Evolutionary conservation across 305 asterid genomes (phyloP).

Genomic region (Plantago coronopus): DNA sequence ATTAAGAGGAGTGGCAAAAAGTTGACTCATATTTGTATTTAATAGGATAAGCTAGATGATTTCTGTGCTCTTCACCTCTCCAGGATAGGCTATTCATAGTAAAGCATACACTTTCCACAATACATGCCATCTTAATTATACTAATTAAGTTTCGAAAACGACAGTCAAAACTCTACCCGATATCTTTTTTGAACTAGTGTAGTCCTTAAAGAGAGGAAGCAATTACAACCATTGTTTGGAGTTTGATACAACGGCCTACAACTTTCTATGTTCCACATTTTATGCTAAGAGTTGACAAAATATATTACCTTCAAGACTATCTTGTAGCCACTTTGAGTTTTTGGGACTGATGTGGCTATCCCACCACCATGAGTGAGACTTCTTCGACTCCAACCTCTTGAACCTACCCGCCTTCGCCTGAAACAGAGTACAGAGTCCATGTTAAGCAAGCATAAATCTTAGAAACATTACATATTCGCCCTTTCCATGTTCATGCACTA

Average conservation of each 20-base stretch:
- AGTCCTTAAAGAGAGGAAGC: no score
- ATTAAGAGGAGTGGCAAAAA: constrained; percentile 17
- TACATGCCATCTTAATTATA: no score
- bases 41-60: constrained; percentile 7
- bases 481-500: no score
- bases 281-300: not conserved
- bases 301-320: constrained; percentile 72
- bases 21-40: not conserved
- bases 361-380: constrained; percentile 97
- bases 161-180: no score
- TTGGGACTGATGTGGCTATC: constrained; percentile 91
- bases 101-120: not conserved
- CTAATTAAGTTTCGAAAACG: no score
- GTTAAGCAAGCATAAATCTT: no score
- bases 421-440: constrained; percentile 4
- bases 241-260: no score
- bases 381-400: constrained; percentile 62
- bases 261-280: not conserved
- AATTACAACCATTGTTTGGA: no score
- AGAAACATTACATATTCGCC: no score
- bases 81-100: not conserved
- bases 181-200: no score
- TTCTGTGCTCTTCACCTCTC: not conserved
- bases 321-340: constrained; percentile 90
- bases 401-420: constrained; percentile 51